Percentiles rank a stretch among this genome's conserved stretches.
phyloP scores from a whole-genome alignment of 768 basidiomycete species.

The Collybia nuda region DNA sequence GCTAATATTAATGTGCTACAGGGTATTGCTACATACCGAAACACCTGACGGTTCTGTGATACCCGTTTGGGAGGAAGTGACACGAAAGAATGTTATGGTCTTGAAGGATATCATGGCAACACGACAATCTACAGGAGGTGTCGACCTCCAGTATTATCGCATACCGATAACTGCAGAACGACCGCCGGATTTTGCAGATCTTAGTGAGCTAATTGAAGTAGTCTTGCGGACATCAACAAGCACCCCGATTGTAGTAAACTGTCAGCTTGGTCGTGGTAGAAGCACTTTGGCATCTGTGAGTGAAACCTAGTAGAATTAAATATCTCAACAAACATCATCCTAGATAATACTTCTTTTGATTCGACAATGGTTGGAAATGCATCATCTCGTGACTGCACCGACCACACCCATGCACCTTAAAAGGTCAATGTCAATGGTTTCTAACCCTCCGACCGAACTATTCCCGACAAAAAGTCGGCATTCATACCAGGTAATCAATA shows the following conservation, averaged over 20 bases:
- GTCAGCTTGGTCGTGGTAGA: slow-evolving; percentile 90
- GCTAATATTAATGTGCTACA: slow-evolving; percentile 24
- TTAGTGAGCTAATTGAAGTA: slow-evolving; percentile 77
- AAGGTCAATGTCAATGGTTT: slow-evolving; percentile 46
- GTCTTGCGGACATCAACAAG: slow-evolving; percentile 67
- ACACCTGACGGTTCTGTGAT: slow-evolving; percentile 83
- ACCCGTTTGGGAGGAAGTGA: slow-evolving; percentile 93
- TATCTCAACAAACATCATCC: neutral
- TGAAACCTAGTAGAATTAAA: neutral
- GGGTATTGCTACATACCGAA: slow-evolving; percentile 89
- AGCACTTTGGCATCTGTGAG: slow-evolving; percentile 87
- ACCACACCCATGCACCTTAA: slow-evolving; percentile 31
- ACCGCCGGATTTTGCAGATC: slow-evolving; percentile 70
- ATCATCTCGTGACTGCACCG: slow-evolving; percentile 34
- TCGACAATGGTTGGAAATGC: slow-evolving; percentile 72
- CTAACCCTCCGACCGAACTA: slow-evolving; percentile 34
- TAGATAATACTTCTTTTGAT: slow-evolving; percentile 83
- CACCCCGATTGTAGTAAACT: slow-evolving; percentile 90
- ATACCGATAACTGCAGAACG: slow-evolving; percentile 94
- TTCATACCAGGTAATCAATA: slow-evolving; percentile 89
- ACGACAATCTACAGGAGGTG: slow-evolving; percentile 41
- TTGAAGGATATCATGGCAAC: slow-evolving; percentile 87
- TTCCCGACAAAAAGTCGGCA: slow-evolving; percentile 38
- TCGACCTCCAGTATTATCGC: slow-evolving; percentile 75
- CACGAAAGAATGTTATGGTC: slow-evolving; percentile 67